A percentile compares a stretch with the other conserved stretches of the same genome.
These are phyloP conservation scores for Colletotrichum eremochloae DNA, from an alignment of 2,329 filamentous ascomycete species.

Conservation along the genomic window DNA sequence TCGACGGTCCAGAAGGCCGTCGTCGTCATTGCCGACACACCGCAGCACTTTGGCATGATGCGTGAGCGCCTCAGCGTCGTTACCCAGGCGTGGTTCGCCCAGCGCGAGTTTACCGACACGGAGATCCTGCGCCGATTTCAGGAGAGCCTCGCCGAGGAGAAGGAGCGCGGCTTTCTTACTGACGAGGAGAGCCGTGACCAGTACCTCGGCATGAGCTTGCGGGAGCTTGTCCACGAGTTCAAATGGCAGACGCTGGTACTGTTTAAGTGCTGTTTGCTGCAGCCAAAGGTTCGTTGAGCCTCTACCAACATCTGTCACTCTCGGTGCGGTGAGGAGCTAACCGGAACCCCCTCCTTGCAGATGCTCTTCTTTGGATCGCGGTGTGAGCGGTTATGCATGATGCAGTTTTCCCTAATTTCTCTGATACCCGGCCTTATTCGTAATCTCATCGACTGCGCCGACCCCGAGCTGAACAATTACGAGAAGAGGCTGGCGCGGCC, in stretches of 20 bases:
- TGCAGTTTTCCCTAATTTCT: constrained; percentile 96
- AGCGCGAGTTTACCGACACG: constrained; percentile 90
- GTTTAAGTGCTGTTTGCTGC: constrained; percentile 92
- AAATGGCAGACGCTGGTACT: constrained; percentile 94
- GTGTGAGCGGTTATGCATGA: constrained; percentile 96
- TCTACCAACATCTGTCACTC: too few species aligned
- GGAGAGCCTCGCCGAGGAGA: constrained; percentile 83
- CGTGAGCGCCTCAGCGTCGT: constrained; percentile 91
- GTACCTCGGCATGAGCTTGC: constrained; percentile 88
- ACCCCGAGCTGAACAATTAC: constrained; percentile 90
- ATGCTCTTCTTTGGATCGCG: constrained; percentile 99
- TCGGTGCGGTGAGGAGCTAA: background rate
- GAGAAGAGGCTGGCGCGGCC: constrained; percentile 81
- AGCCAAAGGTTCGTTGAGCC: constrained; percentile 80
- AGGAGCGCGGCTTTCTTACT: constrained; percentile 66
- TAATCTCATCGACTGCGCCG: constrained; percentile 93
- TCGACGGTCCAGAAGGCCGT: constrained; percentile 98
- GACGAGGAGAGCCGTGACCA: constrained; percentile 84
- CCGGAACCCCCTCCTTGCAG: constrained; percentile 58
- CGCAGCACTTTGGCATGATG: constrained; percentile 90
- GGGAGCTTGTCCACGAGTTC: constrained; percentile 94
- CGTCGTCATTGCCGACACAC: constrained; percentile 92
- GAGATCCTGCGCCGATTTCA: constrained; percentile 94
- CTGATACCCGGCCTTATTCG: constrained; percentile 93
- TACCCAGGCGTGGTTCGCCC: constrained; percentile 95